phyloP scores from a whole-genome alignment of 768 basidiomycete genomes.

The Pleurotus djamor region DNA sequence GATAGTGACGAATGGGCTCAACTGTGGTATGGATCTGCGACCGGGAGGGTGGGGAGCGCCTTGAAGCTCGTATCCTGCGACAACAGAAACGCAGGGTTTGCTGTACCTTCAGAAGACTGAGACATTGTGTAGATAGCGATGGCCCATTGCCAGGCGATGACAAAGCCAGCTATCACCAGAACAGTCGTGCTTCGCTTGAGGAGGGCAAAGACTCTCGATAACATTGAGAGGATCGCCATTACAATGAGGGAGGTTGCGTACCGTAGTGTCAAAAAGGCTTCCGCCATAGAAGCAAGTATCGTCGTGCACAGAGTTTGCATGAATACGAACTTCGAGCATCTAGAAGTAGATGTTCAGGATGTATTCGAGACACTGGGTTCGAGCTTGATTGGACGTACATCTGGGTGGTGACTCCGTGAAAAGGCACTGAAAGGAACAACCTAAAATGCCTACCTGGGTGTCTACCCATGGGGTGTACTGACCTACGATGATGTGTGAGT shows the following conservation, averaged over 20 bases:
- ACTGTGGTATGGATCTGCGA: slow-evolving; percentile 9
- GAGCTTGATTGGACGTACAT: neutral
- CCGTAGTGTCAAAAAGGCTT: slow-evolving; percentile 7
- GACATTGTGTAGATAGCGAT: slow-evolving; percentile 8
- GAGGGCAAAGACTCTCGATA: slow-evolving; percentile 10
- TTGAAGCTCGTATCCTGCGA: neutral
- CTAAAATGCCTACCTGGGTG: too few species aligned
- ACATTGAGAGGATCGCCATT: too few species aligned
- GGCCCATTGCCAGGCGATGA: slow-evolving; percentile 9
- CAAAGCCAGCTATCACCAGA: neutral
- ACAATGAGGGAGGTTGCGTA: neutral
- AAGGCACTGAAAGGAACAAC: too few species aligned
- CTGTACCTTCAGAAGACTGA: slow-evolving; percentile 7
- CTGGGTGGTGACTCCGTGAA: too few species aligned
- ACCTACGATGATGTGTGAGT: too few species aligned
- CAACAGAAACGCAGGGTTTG: slow-evolving; percentile 5
- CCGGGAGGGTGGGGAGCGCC: slow-evolving; percentile 4
- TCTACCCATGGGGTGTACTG: too few species aligned
- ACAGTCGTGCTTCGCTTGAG: slow-evolving; percentile 4
- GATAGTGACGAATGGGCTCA: neutral
- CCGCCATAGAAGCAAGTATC: slow-evolving; percentile 8
- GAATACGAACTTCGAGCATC: slow-evolving; percentile 9
- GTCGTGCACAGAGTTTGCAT: slow-evolving; percentile 11
- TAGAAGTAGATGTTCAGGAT: neutral
- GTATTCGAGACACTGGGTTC: neutral